Evolutionary conservation across 345 rosid genomes (phyloP), one percentile per base, ranked within the genome.

Genomic region (Garcia nutans): DNA sequence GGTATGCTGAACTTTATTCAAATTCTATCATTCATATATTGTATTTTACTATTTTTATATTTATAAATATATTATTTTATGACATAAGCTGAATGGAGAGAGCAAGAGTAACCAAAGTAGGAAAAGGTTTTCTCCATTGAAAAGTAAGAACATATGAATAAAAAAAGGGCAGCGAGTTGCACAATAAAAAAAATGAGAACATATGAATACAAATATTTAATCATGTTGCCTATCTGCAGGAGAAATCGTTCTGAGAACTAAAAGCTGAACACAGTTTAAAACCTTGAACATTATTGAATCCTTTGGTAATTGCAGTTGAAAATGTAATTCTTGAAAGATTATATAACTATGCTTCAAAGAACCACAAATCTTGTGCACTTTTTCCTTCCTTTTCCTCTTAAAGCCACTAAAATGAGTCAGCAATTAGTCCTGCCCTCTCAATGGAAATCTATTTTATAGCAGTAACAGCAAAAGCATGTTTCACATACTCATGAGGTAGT

Each of bases 1-100:
- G 95, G 97, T 64, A 61, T 65, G 45, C 26, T 20, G 50, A 49
- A 31, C 64, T 74, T 22, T 9, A n/a, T 37, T 75, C 49, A 23
- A 20, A 44, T 76, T 60, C 20, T 71, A 16, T 42, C n/a, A 22
- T 77, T n/a, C 63, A 12, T 10, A 26, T 49, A 17, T 12, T 15
- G 20, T 74, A 50, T 8, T 28, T 50, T 49, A 45, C 11, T 12
- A 47, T 23, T n/a, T 68, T 13, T 15, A 7, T 45, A 45, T 23
- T 45, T 37, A 37, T 37, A 37, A 37, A 37, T 37, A 37, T 37
- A 37, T 37, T 37, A 19, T 10, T 17, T 65, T 12, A 68, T 68
- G 1, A 24, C 9, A 47, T 57, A 68, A 24, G 31, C 11, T 45
- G 23, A 23, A 66, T 45, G 13, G 28, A 45, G 57, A 47, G 56